Percentiles rank a stretch among this genome's conserved stretches.
Conservation (phyloP, 768 basidiomycete species). For the Pleurotus tuber-regium region DNA sequence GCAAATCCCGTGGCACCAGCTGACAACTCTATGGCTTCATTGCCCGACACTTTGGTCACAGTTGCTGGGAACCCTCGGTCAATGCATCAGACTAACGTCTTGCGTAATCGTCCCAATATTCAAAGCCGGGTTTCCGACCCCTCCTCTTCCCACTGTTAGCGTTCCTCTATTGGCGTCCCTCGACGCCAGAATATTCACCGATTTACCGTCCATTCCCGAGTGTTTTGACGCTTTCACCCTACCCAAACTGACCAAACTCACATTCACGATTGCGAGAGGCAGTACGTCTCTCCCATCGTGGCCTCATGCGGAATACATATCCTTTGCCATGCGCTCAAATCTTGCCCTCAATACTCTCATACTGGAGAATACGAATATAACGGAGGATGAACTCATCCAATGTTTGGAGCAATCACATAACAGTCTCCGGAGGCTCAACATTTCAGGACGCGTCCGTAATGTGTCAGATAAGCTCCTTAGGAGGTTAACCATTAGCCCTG, state of each 20-base stretch:
- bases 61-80: neutral
- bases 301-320: conserved; percentile 8
- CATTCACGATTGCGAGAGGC: conserved; percentile 4
- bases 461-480: neutral
- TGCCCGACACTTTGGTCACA: conserved; percentile 3
- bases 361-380: conserved; percentile 7
- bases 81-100: neutral
- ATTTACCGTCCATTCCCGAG: neutral
- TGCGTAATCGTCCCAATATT: conserved; percentile 1
- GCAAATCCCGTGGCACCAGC: conserved; percentile 5
- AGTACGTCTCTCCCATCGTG: conserved; percentile 2
- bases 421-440: neutral
- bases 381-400: conserved; percentile 3
- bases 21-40: conserved; percentile 9
- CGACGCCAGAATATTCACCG: conserved; percentile 1
- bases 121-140: conserved; percentile 2
- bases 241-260: conserved; percentile 9
- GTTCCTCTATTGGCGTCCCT: conserved; percentile 10
- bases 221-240: conserved; percentile 3
- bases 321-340: conserved; percentile 10
- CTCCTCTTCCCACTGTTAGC: neutral
- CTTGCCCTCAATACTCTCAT: conserved; percentile 1
- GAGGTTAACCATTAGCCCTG: neutral
- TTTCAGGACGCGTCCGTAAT: conserved; percentile 4
- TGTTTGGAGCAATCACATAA: conserved; percentile 16